phyloP scores from a whole-genome alignment of 2,329 filamentous ascomycete species.

The Blastomyces emzantsi region DNA sequence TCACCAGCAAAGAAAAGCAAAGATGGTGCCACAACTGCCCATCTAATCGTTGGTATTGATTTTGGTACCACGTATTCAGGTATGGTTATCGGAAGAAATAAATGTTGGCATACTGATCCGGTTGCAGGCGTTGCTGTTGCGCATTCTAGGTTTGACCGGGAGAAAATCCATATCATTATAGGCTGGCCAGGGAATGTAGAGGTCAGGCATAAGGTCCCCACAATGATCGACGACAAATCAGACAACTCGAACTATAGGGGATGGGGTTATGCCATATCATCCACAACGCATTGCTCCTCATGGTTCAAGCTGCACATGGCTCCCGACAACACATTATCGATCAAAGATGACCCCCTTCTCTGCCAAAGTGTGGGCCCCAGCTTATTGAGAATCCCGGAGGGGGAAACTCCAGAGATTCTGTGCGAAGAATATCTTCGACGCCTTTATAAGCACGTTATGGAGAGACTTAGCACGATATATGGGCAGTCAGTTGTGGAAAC shows the following conservation, averaged over 20 bases:
- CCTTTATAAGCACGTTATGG: conserved; percentile 14
- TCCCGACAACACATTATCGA: background rate
- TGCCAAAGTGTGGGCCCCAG: conserved; percentile 10
- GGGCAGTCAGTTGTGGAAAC: background rate
- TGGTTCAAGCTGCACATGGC: conserved; percentile 20
- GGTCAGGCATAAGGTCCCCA: conserved; percentile 12
- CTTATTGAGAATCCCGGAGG: conserved; percentile 14
- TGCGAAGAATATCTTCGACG: conserved; percentile 1
- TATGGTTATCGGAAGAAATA: background rate
- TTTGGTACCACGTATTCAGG: conserved; percentile 19
- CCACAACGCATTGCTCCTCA: conserved; percentile 7
- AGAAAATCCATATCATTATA: conserved; percentile 8
- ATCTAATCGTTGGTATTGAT: conserved; percentile 17
- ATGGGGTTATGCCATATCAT: conserved; percentile 15
- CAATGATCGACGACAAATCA: conserved; percentile 11
- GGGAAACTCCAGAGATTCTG: conserved; percentile 13
- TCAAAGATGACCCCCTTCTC: conserved; percentile 16
- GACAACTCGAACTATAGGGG: conserved; percentile 29
- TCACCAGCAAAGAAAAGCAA: conserved; percentile 9
- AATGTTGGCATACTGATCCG: background rate
- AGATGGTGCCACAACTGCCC: background rate
- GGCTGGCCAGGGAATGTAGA: conserved; percentile 14
- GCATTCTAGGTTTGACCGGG: background rate
- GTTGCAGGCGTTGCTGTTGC: conserved; percentile 11
- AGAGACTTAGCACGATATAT: background rate